phyloP scores from a whole-genome alignment of 2,329 filamentous ascomycete species.

The Neonectria ditissima region DNA sequence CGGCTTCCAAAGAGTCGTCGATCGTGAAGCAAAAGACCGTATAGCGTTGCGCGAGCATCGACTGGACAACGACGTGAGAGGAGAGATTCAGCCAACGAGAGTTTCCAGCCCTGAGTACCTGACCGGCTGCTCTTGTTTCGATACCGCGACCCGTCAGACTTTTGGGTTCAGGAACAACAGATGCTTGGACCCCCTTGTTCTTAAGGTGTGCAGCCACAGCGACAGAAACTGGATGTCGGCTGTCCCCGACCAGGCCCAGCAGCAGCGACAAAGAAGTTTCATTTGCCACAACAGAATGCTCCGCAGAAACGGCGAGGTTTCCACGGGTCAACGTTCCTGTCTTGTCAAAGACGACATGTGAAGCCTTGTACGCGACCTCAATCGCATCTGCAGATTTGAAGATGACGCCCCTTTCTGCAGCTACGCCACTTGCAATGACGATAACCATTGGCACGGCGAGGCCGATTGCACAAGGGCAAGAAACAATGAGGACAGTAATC shows the following conservation, averaged over 20 bases:
- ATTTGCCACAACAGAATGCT: conserved; percentile 10
- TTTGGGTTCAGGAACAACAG: conserved; percentile 47
- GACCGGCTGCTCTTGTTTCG: conserved; percentile 48
- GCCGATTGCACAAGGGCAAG: conserved; percentile 83
- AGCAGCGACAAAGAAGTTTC: conserved; percentile 36
- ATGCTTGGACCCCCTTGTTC: conserved; percentile 14
- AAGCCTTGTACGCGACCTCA: conserved; percentile 70
- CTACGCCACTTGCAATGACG: conserved; percentile 76
- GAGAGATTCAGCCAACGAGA: conserved; percentile 59
- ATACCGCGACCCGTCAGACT: conserved; percentile 61
- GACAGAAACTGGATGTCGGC: conserved; percentile 65
- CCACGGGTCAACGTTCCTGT: conserved; percentile 80
- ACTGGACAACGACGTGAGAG: conserved; percentile 47
- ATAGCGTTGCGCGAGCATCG: conserved; percentile 50
- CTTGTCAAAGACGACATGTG: conserved; percentile 83
- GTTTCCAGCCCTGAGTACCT: conserved; percentile 61
- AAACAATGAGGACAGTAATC: conserved; percentile 79
- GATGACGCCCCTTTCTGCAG: conserved; percentile 73
- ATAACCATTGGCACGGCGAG: conserved; percentile 83
- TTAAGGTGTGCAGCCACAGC: conserved; percentile 59
- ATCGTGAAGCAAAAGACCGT: conserved; percentile 63
- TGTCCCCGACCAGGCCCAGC: conserved; percentile 53
- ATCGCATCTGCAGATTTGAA: conserved; percentile 75
- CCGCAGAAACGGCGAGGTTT: conserved; percentile 56
- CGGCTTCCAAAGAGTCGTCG: conserved; percentile 50